Evolutionary conservation across 23 red algal genomes (phyloP), one percentile per base, ranked within the genome.

Genomic region (Gracilaria vermiculophylla): DNA sequence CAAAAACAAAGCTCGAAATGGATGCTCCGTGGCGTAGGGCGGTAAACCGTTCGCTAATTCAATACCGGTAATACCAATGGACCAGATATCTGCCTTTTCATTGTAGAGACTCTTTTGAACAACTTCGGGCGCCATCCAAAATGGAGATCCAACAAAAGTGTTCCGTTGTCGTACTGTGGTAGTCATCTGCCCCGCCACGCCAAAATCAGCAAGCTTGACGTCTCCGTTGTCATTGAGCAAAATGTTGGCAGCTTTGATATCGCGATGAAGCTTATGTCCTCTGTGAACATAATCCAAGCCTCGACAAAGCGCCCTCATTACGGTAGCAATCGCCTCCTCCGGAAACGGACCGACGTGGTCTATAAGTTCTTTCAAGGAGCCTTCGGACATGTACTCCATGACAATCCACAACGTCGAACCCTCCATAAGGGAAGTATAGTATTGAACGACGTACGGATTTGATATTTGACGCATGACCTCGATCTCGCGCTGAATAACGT

Each of bases 101-200:
- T 95, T 85, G 61, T 99, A 99, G 62, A 83, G 56, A 76, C 89
- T 95, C 89, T 95, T 89, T 43, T 83, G 81, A 10, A 99, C 93
- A 34, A 99, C 97, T 82, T 99, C 97, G n/a, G 97, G 97, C 14
- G 97, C 97, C 93, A 96, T 99, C 97, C 97, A 99, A 74, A 91
- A 99, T 19, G 97, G 93, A 13, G 88, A 92, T 0, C 97, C 97
- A 34, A 99, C 97, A 36, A 95, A 87, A 8, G 97, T 99, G 83
- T 99, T 99, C 25, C 97, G 93, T 54, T 94, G 86, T 62, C 89
- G 75, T 40, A 96, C 52, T 16, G 97, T 99, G 10, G 54, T 77
- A 0, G 92, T 99, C 65, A 99, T 92, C 69, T 89, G 84, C 16
- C 94, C 97, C 24, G 92, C 91, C 28, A 99, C 97, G 67, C 97